Conservation (phyloP, 2,329 filamentous ascomycete genomes). For the Penicillium occitanis region DNA sequence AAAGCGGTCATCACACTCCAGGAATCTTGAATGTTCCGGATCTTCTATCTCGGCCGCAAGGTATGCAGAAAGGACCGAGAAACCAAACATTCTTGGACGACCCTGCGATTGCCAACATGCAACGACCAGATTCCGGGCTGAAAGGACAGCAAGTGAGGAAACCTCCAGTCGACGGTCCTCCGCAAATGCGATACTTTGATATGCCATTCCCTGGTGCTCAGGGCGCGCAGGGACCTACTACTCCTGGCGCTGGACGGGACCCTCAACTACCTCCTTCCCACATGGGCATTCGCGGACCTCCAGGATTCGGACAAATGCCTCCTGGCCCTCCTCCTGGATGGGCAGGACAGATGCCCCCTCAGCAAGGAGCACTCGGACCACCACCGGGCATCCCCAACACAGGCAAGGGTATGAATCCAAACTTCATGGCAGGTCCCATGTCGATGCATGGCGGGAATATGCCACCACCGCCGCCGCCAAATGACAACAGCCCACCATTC, state of each 20-base stretch:
- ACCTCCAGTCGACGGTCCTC: conserved; percentile 37
- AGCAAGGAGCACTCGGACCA: conserved; percentile 38
- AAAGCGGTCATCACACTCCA: conserved; percentile 29
- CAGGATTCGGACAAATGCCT: conserved; percentile 45
- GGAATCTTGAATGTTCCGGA: conserved; percentile 40
- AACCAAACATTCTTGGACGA: conserved; percentile 45
- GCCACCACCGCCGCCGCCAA: conserved; percentile 26
- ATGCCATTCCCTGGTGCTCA: conserved; percentile 26
- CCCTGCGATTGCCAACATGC: conserved; percentile 45
- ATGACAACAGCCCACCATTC: conserved; percentile 40
- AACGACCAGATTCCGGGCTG: conserved; percentile 36
- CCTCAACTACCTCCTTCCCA: conserved; percentile 24
- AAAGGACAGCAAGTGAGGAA: conserved; percentile 39
- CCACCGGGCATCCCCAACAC: conserved; percentile 43
- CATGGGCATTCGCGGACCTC: conserved; percentile 46
- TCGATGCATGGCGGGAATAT: conserved; percentile 35
- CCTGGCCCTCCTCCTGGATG: conserved; percentile 36
- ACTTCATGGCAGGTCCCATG: conserved; percentile 38
- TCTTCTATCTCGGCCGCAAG: conserved; percentile 36
- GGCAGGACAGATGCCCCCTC: conserved; percentile 36
- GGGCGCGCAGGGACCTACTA: conserved; percentile 25
- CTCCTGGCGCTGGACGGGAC: conserved; percentile 6
- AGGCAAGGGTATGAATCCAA: conserved; percentile 39
- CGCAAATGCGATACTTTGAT: conserved; percentile 42
- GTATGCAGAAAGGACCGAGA: conserved; percentile 35